Base-by-base conservation (phyloP, 495 filamentous ascomycete species). In the Neurospora tetrasperma region DNA sequence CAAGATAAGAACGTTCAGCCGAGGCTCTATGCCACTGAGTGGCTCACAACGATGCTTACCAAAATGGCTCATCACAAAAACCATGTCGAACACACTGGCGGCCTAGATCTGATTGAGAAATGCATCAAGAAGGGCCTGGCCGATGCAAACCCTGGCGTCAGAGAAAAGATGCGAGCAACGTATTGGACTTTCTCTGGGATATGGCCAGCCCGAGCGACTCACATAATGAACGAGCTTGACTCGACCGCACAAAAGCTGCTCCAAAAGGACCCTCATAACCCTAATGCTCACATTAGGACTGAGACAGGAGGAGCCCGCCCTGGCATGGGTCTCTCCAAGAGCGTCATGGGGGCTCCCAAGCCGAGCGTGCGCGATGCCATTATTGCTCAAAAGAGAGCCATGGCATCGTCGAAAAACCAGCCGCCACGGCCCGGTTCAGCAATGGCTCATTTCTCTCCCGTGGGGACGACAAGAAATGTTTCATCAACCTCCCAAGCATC, bases 1-100 rank as follows among this genome's bases (percentile, higher is more conserved):
- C 90, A 94, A 78, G 96, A 98, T 79, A 99, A 97, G 83, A 98
- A 97, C 79, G 89, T 93, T 2, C 90, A 93, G 75, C 87, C 94
- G 38, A 89, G 96, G 69, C 87, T 87, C 2, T 97, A 89, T 81
- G 90, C 90, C 12, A 82, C 92, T 23, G 91, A 89, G 14, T 99
- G 96, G 96, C 82, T 98, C 14, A 92, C 89, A 80, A 93, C 91
- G 4, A 75, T 98, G 42, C 81, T 99, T 41, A 90, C 84, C 71
- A 92, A 92, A 73, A 92, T 97, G 78, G 82, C 89, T 4, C 88
- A 91, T 75, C 90, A 97, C 77, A 97, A 93, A 80, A 87, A 82
- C 70, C 88, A 93, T 11, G 84, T 97, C 69, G 95, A 98, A 76
- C 93, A 96, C 78, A 86, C 89, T 39, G 94, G 93, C 27, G 91